Base-by-base conservation (phyloP, 768 basidiomycete species). In the Auricularia sp. region DNA sequence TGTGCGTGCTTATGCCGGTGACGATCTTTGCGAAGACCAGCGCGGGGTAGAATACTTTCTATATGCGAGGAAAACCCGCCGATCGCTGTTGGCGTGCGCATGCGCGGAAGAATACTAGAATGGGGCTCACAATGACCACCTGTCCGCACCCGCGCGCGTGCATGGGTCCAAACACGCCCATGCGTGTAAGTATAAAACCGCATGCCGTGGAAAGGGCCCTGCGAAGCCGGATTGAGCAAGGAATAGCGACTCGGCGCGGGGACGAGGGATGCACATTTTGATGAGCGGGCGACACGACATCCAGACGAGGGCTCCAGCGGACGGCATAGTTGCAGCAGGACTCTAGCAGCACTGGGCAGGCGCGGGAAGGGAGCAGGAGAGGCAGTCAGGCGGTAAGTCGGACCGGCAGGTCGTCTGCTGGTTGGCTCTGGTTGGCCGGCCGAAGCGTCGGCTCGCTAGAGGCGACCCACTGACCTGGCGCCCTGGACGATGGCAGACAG, bases 141-240 rank as follows among this genome's bases (percentile, higher is more conserved):
- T 87, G 85, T 0, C 84, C 86, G 1, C 79, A 79, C 3, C 86
- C 84, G 61, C 81, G 75, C 3, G 87, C 81, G 7, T 85, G 88
- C 23, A 80, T 74, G 1, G 78, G 71, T 3, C 87, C 81, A 47
- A 90, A 82, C 34, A 88, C 78, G 39, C 84, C 84, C 0, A 78
- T 79, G 70, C 83, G 87, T 0, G 87, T 82, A 66, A 86, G 75
- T 3, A 75, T 71, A 67, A 85, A 85, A 4, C 87, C 87, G 56
- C 80, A 78, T 6, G 76, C 74, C 10, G 80, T 81, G 62, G 81
- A 83, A 34, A 87, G 71, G 10, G 83, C 77, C 36, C 86, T 88
- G 35, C n/a, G 61, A 62, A 12, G 36, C 16, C 56, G 64, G 47
- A 1, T 8, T 36, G 21, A 43, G n/a, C 16, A 47, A 29, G 16